Percentiles rank a stretch among this genome's conserved stretches.
Conservation (phyloP, 2,329 filamentous ascomycete species). For the Pyrenophora tritici-repentis region DNA sequence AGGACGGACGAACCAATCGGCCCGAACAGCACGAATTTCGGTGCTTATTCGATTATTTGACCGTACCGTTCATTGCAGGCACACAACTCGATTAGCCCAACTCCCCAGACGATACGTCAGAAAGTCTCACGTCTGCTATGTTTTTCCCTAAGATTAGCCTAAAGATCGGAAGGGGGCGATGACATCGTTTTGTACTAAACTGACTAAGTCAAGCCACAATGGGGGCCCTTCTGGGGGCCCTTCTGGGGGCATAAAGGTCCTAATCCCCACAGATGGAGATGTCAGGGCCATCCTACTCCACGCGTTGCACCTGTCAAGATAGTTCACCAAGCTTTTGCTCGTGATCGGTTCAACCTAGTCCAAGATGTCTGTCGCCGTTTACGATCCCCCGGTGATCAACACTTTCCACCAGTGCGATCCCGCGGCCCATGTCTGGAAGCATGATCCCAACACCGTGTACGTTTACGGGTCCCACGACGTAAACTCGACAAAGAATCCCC, state of each 20-base stretch:
- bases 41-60: neutral
- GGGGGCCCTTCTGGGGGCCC: neutral
- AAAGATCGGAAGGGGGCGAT: neutral
- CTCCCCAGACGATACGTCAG: neutral
- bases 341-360: neutral
- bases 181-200: neutral
- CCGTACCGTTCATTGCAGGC: neutral
- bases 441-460: conserved; percentile 12
- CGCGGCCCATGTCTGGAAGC: conserved; percentile 14
- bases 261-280: neutral
- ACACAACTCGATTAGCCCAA: neutral
- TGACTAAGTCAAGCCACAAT: neutral
- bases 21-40: neutral
- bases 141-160: neutral
- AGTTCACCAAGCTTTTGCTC: neutral
- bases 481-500: conserved; percentile 4
- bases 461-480: conserved; percentile 12
- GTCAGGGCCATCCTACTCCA: neutral
- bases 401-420: conserved; percentile 13
- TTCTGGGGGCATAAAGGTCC: neutral
- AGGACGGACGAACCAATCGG: neutral
- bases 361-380: conserved; percentile 7
- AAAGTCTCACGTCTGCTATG: neutral
- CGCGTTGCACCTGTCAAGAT: neutral
- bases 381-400: conserved; percentile 13